Base-by-base conservation (phyloP, 108 stramenopile species). In the Conticribra guillardii region DNA sequence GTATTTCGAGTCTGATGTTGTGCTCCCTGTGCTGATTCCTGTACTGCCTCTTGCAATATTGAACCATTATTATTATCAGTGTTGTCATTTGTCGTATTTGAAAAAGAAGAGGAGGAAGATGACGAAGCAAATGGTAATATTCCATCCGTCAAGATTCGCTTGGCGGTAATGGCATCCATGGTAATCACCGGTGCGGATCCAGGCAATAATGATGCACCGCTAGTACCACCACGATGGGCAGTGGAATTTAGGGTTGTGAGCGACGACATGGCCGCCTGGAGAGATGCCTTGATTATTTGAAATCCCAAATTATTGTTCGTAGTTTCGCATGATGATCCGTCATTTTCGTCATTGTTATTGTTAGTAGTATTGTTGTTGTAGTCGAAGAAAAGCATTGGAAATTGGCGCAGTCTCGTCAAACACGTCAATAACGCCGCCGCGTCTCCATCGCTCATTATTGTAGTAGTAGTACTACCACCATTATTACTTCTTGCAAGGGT, bases 91-190 rank as follows among this genome's bases (percentile, higher is more conserved):
- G 5, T 51, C 27, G 30, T 29, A 30, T 41, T 47, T 54, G 37
- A 16, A 2, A 54, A 22, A 0, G 16, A 29, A 2, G 31, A n/a
- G 18, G 3, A 9, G 16, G 14, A 8, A n/a, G 57, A 18, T 17
- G 58, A 11, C 2, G 54, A 55, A 22, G 71, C 71, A 32, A 72
- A 47, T 17, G 73, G 73, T 23, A 74, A 33, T 16, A 74, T 52
- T 17, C 73, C 73, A 33, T 74, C 73, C 0, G 32, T 60, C 2
- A 74, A 34, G 18, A 74, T 34, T 23, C 73, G 41, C 23, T 64
- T 31, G 24, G 73, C 73, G 8, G 57, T 26, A 19, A 29, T 18
- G 19, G 49, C 24, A 4, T 72, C 71, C 60, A 72, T 62, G 0
- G 22, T 45, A 27, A n/a, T 22, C 22, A 58, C 27, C 4, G 3